Evolutionary conservation across 768 basidiomycete species (phyloP).

Genomic region (Sistotremastrum suecicum): DNA sequence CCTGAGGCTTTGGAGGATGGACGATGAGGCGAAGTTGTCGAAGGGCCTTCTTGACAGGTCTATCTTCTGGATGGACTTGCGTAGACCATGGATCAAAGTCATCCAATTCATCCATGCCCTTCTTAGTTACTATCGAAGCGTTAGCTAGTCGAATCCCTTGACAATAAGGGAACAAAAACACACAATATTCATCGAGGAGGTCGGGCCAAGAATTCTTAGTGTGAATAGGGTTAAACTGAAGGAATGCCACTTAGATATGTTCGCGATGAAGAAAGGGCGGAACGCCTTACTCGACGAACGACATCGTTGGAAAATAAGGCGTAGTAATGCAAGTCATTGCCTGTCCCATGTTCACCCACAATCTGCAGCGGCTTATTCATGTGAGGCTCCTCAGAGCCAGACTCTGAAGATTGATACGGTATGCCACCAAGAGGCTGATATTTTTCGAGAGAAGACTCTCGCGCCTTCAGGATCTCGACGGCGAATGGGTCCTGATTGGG

Average conservation of each 20-base stretch:
- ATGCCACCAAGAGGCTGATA: too few relatives aligned
- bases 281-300: constrained; percentile 35
- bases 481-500: too few relatives aligned
- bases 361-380: constrained; percentile 27
- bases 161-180: constrained; percentile 10
- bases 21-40: constrained; percentile 13
- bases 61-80: too few relatives aligned
- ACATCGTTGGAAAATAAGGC: constrained; percentile 45
- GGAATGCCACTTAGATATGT: constrained; percentile 14
- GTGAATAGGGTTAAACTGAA: constrained; percentile 28
- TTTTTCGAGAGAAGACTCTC: too few relatives aligned
- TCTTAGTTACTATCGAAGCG: constrained; percentile 6
- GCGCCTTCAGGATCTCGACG: too few relatives aligned
- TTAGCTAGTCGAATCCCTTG: constrained; percentile 9
- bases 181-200: constrained; percentile 45
- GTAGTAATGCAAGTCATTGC: constrained; percentile 37
- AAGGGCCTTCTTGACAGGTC: too few relatives aligned
- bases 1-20: constrained; percentile 6
- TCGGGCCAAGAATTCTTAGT: constrained; percentile 26
- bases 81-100: constrained; percentile 15
- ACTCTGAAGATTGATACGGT: too few relatives aligned
- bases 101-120: constrained; percentile 23
- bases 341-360: constrained; percentile 40
- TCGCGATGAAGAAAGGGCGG: background rate
- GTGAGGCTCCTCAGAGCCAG: background rate